Evolutionary conservation across 257 asterid species (phyloP).

Genomic region (Jacaranda mimosifolia): DNA sequence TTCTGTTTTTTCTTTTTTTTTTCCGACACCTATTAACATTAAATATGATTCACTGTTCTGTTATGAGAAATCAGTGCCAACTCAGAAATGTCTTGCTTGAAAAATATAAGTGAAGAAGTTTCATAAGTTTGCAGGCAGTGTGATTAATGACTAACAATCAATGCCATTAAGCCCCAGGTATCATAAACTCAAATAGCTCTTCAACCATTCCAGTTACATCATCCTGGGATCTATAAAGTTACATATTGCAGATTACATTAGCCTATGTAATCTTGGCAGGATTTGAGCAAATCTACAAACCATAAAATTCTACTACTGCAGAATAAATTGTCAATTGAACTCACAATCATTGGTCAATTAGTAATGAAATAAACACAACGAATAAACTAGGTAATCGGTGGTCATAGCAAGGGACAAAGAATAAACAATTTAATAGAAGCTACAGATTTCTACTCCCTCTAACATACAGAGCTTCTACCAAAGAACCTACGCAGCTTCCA

Average conservation of each 20-base stretch:
- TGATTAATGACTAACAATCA: neutral
- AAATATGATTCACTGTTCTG: neutral
- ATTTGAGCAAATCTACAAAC: slow-evolving; percentile 33
- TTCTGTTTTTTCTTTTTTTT: no score
- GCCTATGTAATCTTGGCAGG: slow-evolving; percentile 32
- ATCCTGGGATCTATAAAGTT: neutral
- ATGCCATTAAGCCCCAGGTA: neutral
- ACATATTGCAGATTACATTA: slow-evolving; percentile 27
- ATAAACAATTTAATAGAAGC: slow-evolving; percentile 33
- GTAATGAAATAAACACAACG: slow-evolving; percentile 32
- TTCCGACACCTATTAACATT: neutral
- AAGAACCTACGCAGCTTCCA: neutral
- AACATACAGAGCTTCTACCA: slow-evolving; percentile 43
- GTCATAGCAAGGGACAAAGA: slow-evolving; percentile 35
- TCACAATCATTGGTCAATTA: slow-evolving; percentile 41
- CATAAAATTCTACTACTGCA: slow-evolving; percentile 36
- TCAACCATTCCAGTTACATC: slow-evolving; percentile 30
- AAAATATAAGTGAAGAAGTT: neutral
- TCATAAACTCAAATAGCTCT: slow-evolving; percentile 8
- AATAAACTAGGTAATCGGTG: slow-evolving; percentile 24
- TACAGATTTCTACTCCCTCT: slow-evolving; percentile 39
- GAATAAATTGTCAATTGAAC: slow-evolving; percentile 33
- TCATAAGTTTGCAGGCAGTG: neutral
- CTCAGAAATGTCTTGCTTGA: neutral
- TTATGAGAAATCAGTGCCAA: neutral